These are phyloP conservation scores for Paraphoma sp. DNA, from an alignment of 2,329 filamentous ascomycete genomes.

Conservation along the genomic window DNA sequence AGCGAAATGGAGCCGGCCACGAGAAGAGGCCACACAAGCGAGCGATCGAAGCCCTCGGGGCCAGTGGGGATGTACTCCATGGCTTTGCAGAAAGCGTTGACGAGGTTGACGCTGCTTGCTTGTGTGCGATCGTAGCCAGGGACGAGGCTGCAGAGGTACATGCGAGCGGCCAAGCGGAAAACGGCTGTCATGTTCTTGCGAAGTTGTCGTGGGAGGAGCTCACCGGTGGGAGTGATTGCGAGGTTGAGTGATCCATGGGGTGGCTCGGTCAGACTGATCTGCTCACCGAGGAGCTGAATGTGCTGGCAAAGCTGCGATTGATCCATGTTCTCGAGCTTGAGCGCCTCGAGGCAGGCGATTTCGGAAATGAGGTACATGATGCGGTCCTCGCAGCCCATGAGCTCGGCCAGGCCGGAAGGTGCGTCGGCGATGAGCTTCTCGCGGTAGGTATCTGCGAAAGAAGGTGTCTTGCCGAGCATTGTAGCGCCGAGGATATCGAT, in stretches of 20 bases:
- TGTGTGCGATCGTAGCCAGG: slow-evolving; percentile 83
- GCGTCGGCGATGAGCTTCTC: slow-evolving; percentile 79
- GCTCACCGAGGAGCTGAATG: slow-evolving; percentile 84
- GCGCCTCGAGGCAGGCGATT: slow-evolving; percentile 91
- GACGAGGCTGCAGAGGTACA: slow-evolving; percentile 96
- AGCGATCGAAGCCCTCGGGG: slow-evolving; percentile 83
- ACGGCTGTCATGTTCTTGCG: slow-evolving; percentile 87
- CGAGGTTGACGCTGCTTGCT: slow-evolving; percentile 74
- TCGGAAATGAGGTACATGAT: slow-evolving; percentile 99
- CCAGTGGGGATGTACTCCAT: slow-evolving; percentile 85
- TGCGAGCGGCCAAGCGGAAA: slow-evolving; percentile 89
- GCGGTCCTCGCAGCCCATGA: slow-evolving; percentile 97
- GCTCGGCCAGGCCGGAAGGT: slow-evolving; percentile 79
- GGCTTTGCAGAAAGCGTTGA: slow-evolving; percentile 77
- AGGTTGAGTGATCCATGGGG: slow-evolving; percentile 57
- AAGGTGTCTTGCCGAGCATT: slow-evolving; percentile 84
- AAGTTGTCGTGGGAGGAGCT: slow-evolving; percentile 81
- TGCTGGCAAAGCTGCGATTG: slow-evolving; percentile 87
- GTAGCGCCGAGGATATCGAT: slow-evolving; percentile 96
- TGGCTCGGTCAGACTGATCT: slow-evolving; percentile 81
- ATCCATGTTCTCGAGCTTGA: slow-evolving; percentile 80
- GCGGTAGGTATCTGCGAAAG: slow-evolving; percentile 93
- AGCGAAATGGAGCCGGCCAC: slow-evolving; percentile 82
- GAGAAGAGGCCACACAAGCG: slow-evolving; percentile 90
- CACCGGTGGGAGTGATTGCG: slow-evolving; percentile 68